These are phyloP conservation scores for Trichoderma gamsii DNA, from an alignment of 495 filamentous ascomycete genomes.

Conservation along the genomic window DNA sequence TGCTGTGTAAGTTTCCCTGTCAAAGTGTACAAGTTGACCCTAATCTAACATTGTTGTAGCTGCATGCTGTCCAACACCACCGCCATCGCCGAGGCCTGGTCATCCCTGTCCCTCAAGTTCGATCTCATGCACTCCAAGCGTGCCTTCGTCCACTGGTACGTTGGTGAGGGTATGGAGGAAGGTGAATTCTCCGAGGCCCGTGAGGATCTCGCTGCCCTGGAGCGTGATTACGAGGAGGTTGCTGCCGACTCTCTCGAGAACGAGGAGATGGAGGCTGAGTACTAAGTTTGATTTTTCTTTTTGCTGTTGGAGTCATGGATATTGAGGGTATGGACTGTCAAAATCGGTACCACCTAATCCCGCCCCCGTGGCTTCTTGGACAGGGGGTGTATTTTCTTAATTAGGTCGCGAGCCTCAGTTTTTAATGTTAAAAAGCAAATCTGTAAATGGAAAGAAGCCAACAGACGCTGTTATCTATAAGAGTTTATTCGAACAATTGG, in stretches of 20 bases:
- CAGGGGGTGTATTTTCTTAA: conserved; percentile 15
- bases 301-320: conserved; percentile 13
- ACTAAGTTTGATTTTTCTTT: conserved; percentile 51
- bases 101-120: conserved; percentile 95
- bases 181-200: conserved; percentile 98
- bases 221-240: conserved; percentile 99
- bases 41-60: conserved; percentile 33
- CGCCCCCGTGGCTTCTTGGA: background rate
- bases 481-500: background rate
- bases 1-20: conserved; percentile 69
- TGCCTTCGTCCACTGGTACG: conserved; percentile 99
- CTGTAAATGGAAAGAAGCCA: conserved; percentile 15
- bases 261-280: conserved; percentile 86
- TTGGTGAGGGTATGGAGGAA: conserved; percentile 99
- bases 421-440: conserved; percentile 10
- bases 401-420: conserved; percentile 7
- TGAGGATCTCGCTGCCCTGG: conserved; percentile 94
- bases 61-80: conserved; percentile 99
- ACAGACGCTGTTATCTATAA: conserved; percentile 15
- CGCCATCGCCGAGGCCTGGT: conserved; percentile 97
- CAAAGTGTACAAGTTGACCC: background rate
- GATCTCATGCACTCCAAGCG: conserved; percentile 99
- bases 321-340: conserved; percentile 9
- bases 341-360: conserved; percentile 11
- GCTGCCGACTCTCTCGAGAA: conserved; percentile 92